A percentile compares a stretch with the other conserved stretches of the same genome.
These are phyloP conservation scores for Paramecium biaurelia DNA, from an alignment of 73 alveolate species.

Conservation along the genomic window DNA sequence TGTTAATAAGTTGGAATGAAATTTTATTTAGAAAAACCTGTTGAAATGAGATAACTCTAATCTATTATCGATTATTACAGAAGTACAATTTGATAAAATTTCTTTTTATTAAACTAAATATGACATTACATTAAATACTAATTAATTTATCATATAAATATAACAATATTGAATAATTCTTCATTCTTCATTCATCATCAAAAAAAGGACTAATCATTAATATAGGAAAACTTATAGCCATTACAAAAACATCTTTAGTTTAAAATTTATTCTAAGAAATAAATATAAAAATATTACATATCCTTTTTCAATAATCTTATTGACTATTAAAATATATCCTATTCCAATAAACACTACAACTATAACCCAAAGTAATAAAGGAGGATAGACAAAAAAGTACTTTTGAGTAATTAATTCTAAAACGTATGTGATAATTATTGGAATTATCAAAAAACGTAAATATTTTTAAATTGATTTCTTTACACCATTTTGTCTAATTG, in stretches of 20 bases:
- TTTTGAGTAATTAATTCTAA: not conserved
- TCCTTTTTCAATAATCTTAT: not conserved
- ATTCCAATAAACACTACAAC: not conserved
- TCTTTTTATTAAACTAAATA: not conserved
- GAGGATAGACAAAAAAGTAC: not conserved
- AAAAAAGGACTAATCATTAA: not conserved
- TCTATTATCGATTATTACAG: not conserved
- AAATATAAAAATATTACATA: not conserved
- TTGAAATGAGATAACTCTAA: not conserved
- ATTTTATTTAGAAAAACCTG: not conserved
- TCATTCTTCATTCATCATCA: not conserved
- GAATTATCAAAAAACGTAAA: not conserved
- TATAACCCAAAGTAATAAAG: not conserved
- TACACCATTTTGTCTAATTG: not conserved
- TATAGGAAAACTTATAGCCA: not conserved
- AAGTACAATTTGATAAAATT: not conserved
- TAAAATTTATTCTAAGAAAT: not conserved
- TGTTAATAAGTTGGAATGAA: conserved; percentile 16
- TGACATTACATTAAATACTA: not conserved
- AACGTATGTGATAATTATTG: not conserved
- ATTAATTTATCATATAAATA: too few relatives aligned
- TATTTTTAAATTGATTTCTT: not conserved
- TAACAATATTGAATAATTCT: too few relatives aligned
- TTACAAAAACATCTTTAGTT: not conserved
- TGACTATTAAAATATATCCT: not conserved